Evolutionary conservation across 176 grass and related monocot genomes (phyloP).

Genomic region (Thinopyrum elongatum): DNA sequence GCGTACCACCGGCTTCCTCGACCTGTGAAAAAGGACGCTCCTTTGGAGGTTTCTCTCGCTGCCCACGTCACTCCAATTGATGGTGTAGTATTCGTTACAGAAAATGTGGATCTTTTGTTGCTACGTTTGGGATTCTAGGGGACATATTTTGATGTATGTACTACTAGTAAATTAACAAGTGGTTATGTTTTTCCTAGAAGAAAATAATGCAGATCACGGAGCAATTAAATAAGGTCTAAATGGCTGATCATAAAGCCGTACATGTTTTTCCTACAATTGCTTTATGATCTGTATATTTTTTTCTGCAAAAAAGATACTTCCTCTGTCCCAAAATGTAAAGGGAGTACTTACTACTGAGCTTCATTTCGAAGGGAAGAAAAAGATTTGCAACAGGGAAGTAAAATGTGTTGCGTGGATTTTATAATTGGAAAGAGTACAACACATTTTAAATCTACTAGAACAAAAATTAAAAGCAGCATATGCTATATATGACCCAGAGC

Average conservation of each 20-base stretch:
- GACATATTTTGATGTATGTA: background rate
- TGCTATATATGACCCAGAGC: no score
- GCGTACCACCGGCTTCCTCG: conserved; percentile 83
- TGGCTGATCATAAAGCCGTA: no score
- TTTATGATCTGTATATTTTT: background rate
- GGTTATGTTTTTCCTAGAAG: conserved; percentile 8
- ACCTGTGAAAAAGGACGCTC: conserved; percentile 58
- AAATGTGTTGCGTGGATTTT: background rate
- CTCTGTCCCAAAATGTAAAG: no score
- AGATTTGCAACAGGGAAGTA: background rate
- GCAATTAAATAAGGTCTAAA: background rate
- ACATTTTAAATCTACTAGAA: no score
- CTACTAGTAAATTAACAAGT: background rate
- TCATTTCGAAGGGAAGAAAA: background rate
- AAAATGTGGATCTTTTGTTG: background rate
- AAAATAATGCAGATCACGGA: background rate
- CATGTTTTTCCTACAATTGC: no score
- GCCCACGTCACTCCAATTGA: background rate
- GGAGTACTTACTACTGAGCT: background rate
- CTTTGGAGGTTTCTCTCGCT: conserved; percentile 38
- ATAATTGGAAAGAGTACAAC: no score
- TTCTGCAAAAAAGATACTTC: background rate
- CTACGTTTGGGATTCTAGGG: conserved; percentile 7
- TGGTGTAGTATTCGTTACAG: conserved; percentile 10
- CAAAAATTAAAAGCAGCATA: no score